Conservation (phyloP, 257 asterid genomes). For the Solanum corneliomulleri region DNA sequence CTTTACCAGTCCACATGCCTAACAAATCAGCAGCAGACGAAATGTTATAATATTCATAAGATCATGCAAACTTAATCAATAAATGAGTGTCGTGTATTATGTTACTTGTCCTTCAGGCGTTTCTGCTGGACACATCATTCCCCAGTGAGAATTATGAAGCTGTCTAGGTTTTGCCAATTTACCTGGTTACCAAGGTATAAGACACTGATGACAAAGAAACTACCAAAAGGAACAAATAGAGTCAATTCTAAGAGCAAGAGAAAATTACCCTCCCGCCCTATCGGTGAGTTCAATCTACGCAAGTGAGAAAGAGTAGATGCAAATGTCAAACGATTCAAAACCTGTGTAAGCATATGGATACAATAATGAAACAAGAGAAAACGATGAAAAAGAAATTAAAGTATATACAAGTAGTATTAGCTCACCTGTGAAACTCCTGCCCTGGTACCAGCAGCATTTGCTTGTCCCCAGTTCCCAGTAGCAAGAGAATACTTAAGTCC, state of each 20-base stretch:
- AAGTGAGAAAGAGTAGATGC: constrained; percentile 94
- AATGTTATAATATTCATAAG: neutral
- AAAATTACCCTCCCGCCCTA: constrained; percentile 89
- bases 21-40: constrained; percentile 6
- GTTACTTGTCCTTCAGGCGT: constrained; percentile 96
- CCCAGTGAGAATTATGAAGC: constrained; percentile 98
- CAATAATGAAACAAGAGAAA: neutral
- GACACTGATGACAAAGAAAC: neutral
- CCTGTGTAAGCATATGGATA: constrained; percentile 30
- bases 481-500: constrained; percentile 95
- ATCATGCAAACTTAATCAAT: neutral
- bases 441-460: constrained; percentile 96
- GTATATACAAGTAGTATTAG: neutral
- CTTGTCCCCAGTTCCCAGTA: constrained; percentile 99
- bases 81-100: neutral
- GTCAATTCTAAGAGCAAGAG: neutral
- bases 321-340: constrained; percentile 92
- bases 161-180: constrained; percentile 99
- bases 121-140: constrained; percentile 99
- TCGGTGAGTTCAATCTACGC: constrained; percentile 92
- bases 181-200: constrained; percentile 30
- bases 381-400: neutral
- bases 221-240: neutral
- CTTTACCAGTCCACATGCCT: constrained; percentile 99
- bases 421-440: constrained; percentile 98